These are phyloP conservation scores for Carex cristatella DNA, from an alignment of 176 grass and related monocot species.

Conservation along the genomic window DNA sequence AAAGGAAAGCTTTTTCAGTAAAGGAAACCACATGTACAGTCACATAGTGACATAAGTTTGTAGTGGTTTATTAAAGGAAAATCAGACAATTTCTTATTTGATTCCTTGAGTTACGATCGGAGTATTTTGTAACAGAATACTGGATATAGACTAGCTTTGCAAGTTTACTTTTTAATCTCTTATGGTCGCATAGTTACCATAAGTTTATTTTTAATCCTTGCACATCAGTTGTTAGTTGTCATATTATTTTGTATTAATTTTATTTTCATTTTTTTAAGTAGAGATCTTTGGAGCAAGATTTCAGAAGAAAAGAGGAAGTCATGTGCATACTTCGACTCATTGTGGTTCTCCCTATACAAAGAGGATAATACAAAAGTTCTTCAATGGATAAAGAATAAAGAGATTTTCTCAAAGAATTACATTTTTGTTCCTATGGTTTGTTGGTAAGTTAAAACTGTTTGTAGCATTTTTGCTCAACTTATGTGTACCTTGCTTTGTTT, in stretches of 20 bases:
- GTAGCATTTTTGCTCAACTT: neutral
- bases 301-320: constrained; percentile 64
- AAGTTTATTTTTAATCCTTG: too few species aligned
- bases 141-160: neutral
- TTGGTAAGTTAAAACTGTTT: constrained; percentile 38
- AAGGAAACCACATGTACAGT: neutral
- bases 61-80: neutral
- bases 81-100: neutral
- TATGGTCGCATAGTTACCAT: too few species aligned
- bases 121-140: neutral
- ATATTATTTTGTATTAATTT: neutral
- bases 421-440: constrained; percentile 88
- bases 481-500: neutral
- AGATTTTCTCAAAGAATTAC: constrained; percentile 75
- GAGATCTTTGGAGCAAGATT: constrained; percentile 64
- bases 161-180: neutral
- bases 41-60: neutral
- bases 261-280: constrained; percentile 33
- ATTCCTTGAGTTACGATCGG: neutral
- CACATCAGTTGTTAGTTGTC: too few species aligned
- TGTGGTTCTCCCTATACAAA: constrained; percentile 87
- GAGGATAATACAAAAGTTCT: constrained; percentile 45
- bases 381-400: constrained; percentile 70
- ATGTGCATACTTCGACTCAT: constrained; percentile 73
- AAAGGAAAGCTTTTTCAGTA: neutral